phyloP scores from a whole-genome alignment of 2,329 filamentous ascomycete species.

The Grosmannia clavigera region DNA sequence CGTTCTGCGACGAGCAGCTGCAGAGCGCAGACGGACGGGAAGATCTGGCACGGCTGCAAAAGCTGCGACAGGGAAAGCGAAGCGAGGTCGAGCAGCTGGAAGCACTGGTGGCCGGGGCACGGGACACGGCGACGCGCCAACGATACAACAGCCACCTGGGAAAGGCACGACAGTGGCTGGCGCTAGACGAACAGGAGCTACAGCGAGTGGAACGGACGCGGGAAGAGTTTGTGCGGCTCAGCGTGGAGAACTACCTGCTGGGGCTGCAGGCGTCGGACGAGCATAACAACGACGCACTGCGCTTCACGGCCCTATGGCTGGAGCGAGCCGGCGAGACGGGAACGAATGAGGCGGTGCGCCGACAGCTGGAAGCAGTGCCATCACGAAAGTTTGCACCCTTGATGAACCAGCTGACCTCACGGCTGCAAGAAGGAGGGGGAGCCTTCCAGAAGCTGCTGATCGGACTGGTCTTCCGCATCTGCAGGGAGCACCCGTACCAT shows the following conservation, averaged over 20 bases:
- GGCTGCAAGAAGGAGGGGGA: constrained; percentile 54
- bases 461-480: constrained; percentile 68
- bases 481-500: constrained; percentile 86
- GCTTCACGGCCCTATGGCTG: constrained; percentile 90
- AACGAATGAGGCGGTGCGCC: constrained; percentile 65
- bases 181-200: constrained; percentile 81
- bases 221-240: constrained; percentile 73
- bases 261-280: constrained; percentile 76
- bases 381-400: constrained; percentile 85
- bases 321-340: constrained; percentile 66
- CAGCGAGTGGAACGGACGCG: constrained; percentile 64
- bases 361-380: constrained; percentile 60
- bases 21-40: constrained; percentile 76
- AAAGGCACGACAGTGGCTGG: constrained; percentile 77
- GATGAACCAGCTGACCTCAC: constrained; percentile 95
- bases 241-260: constrained; percentile 84
- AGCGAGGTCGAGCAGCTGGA: constrained; percentile 68
- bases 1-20: constrained; percentile 89
- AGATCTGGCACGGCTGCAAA: constrained; percentile 70
- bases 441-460: constrained; percentile 67
- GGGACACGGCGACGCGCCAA: constrained; percentile 39
- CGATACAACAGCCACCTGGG: constrained; percentile 47
- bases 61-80: constrained; percentile 65
- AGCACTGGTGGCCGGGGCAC: constrained; percentile 38
- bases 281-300: constrained; percentile 77